These are phyloP conservation scores for Kalmusia sp. DNA, from an alignment of 2,329 filamentous ascomycete species.

Conservation along the genomic window DNA sequence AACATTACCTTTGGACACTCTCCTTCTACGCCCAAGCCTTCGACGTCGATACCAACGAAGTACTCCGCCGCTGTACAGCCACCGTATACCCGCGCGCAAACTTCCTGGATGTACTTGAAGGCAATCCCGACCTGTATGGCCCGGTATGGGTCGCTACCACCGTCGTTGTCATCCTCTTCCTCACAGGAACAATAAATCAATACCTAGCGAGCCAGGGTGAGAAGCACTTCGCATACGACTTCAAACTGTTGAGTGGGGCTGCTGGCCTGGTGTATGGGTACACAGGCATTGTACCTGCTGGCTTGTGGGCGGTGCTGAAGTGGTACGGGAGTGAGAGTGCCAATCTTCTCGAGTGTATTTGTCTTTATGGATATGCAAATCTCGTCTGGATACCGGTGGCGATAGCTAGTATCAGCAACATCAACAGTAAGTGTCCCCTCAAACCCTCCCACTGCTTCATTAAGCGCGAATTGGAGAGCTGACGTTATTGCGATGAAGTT, in stretches of 20 bases:
- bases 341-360: constrained; percentile 93
- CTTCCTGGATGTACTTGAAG: constrained; percentile 96
- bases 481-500: constrained; percentile 45
- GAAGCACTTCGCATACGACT: constrained; percentile 87
- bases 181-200: constrained; percentile 93
- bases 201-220: constrained; percentile 75
- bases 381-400: constrained; percentile 97
- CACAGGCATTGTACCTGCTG: constrained; percentile 79
- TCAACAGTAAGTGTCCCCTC: constrained; percentile 61
- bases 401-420: constrained; percentile 85
- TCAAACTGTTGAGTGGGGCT: constrained; percentile 84
- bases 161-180: constrained; percentile 91
- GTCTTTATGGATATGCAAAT: constrained; percentile 95
- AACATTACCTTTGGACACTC: constrained; percentile 91
- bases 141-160: constrained; percentile 99
- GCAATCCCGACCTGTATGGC: constrained; percentile 95
- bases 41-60: constrained; percentile 93
- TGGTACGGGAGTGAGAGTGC: constrained; percentile 96
- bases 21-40: constrained; percentile 98
- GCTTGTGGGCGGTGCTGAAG: constrained; percentile 84
- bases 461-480: background rate
- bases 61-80: constrained; percentile 84
- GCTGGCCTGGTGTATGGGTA: constrained; percentile 96
- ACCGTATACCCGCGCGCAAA: constrained; percentile 91
- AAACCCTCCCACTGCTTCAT: too few relatives aligned